Evolutionary conservation across 352 stramenopile genomes (phyloP).

Genomic region (Pythium pyrilobum): DNA sequence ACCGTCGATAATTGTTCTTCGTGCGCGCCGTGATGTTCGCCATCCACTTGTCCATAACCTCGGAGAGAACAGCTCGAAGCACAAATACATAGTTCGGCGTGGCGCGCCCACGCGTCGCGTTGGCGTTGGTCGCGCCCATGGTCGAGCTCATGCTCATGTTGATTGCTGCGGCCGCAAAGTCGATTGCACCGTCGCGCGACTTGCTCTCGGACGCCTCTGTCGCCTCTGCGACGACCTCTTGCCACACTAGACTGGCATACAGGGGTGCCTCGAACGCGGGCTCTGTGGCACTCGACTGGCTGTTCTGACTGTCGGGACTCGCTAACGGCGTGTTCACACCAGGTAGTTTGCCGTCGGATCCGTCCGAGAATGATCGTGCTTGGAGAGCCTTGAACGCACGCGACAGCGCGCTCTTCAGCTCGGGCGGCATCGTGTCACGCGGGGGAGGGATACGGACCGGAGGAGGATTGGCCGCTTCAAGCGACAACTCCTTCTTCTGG

Average conservation of each 20-base stretch:
- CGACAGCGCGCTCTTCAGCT: constrained; percentile 66
- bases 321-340: constrained; percentile 52
- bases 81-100: constrained; percentile 87
- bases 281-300: constrained; percentile 32
- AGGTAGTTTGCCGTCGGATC: constrained; percentile 26
- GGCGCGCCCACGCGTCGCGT: constrained; percentile 66
- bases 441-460: constrained; percentile 62
- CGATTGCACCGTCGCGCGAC: constrained; percentile 58
- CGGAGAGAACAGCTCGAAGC: constrained; percentile 70
- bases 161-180: constrained; percentile 65
- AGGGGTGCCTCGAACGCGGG: constrained; percentile 40
- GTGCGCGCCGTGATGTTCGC: constrained; percentile 54
- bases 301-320: constrained; percentile 51
- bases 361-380: constrained; percentile 45
- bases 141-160: constrained; percentile 80
- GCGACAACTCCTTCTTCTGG: constrained; percentile 72
- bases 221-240: constrained; percentile 61
- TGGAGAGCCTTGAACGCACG: constrained; percentile 77
- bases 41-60: constrained; percentile 90
- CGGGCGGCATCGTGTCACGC: constrained; percentile 59
- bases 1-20: constrained; percentile 67
- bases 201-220: constrained; percentile 48
- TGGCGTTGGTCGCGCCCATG: constrained; percentile 64
- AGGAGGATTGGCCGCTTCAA: constrained; percentile 69
- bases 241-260: constrained; percentile 63